A percentile compares a stretch with the other conserved stretches of the same genome.
Evolutionary conservation across 2,329 filamentous ascomycete genomes (phyloP).

Genomic region (Claviceps capensis): DNA sequence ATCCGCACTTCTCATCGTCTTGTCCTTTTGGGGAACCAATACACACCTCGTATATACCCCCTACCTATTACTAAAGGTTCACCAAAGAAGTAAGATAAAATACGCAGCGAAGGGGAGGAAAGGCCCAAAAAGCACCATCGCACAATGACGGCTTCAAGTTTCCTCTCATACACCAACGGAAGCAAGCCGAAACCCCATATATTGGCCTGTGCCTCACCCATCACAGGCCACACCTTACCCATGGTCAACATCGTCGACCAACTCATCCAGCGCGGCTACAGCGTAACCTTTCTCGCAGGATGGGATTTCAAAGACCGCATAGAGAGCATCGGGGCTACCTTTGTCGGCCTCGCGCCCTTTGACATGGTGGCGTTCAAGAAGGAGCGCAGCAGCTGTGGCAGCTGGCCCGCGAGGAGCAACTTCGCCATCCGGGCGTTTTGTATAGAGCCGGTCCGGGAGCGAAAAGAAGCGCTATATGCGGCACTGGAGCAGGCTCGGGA

Average conservation of each 20-base stretch:
- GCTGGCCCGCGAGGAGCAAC: fast-evolving
- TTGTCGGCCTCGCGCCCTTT: neutral
- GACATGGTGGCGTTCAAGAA: neutral
- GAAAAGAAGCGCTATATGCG: neutral
- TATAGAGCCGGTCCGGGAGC: neutral
- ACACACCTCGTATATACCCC: no score
- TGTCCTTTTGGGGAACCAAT: no score
- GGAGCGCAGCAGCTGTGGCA: neutral
- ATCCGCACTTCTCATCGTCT: no score
- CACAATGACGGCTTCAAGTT: neutral
- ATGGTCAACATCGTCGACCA: constrained; percentile 21
- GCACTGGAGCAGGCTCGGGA: neutral
- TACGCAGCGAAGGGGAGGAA: neutral
- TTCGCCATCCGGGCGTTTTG: neutral
- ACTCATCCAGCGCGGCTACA: constrained; percentile 25
- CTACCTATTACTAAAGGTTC: no score
- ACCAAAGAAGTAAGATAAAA: neutral
- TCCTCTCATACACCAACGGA: neutral
- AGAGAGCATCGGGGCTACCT: neutral
- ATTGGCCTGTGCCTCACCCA: constrained; percentile 15
- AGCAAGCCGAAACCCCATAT: constrained; percentile 15
- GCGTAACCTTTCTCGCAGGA: constrained; percentile 27
- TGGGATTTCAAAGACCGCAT: constrained; percentile 18
- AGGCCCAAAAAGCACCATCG: neutral
- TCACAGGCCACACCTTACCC: constrained; percentile 18